A percentile compares a stretch with the other conserved stretches of the same genome.
Conservation (phyloP, 768 basidiomycete genomes). For the Lepiota subincarnata region DNA sequence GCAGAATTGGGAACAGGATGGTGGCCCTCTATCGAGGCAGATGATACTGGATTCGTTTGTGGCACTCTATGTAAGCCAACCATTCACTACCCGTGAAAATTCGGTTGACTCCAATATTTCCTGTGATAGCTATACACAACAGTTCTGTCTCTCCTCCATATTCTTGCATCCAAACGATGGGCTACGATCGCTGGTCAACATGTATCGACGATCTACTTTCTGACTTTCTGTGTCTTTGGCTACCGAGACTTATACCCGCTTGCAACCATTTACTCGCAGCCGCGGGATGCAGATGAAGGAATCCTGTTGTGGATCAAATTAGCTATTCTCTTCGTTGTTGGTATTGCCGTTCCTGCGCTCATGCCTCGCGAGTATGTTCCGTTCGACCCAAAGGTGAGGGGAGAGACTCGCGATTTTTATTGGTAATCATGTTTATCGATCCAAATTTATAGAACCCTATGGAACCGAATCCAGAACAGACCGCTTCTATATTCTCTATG, state of each 20-base stretch:
- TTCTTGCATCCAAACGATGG: conserved; percentile 35
- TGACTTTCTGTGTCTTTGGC: conserved; percentile 14
- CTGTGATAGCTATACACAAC: background rate
- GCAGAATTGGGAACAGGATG: conserved; percentile 2
- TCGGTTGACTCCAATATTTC: background rate
- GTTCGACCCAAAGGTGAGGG: conserved; percentile 13
- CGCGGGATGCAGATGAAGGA: conserved; percentile 14
- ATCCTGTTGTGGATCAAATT: conserved; percentile 17
- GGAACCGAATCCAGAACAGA: conserved; percentile 47
- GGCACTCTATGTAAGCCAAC: conserved; percentile 1
- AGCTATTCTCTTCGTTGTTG: conserved; percentile 7
- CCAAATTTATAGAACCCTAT: conserved; percentile 27
- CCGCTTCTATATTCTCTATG: conserved; percentile 41
- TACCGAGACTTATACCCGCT: conserved; percentile 18
- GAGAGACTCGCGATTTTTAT: background rate
- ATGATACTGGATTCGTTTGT: conserved; percentile 25
- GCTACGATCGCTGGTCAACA: conserved; percentile 39
- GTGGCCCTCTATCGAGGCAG: conserved; percentile 12
- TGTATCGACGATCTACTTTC: conserved; percentile 19
- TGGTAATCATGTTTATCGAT: background rate
- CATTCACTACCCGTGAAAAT: conserved; percentile 29
- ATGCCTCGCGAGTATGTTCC: conserved; percentile 16
- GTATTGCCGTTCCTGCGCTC: conserved; percentile 10
- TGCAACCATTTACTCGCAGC: conserved; percentile 10
- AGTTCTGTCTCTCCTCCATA: conserved; percentile 36